Base-by-base conservation (phyloP, 441 rosid genomes). In the Brassica hybrid region DNA sequence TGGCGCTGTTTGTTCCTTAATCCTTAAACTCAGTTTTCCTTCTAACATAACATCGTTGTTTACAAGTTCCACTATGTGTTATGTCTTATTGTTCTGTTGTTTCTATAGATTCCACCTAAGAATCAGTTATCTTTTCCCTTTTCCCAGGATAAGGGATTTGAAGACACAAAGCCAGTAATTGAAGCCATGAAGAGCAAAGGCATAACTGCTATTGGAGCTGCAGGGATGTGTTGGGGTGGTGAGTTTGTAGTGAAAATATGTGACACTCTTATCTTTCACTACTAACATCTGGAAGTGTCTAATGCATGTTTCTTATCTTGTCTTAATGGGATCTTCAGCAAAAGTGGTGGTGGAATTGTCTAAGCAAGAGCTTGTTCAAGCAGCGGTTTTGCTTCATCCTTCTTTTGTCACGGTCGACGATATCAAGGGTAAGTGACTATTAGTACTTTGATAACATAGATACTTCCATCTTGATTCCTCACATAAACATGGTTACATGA, bases 351-450 rank as follows among this genome's bases (percentile, higher is more conserved):
- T 83, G 62, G 87, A 86, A 66, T 77, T 94, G 63, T 88, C 86
- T 14, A 90, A 86, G 77, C 16, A 48, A 14, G 88, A 79, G 34
- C 82, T 82, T 69, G 84, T 92, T 62, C 88, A 88, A 83, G 93
- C 97, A n/a, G 94, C 90, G 65, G 93, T 84, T 60, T 76, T 92
- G 74, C 85, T 84, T 71, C 97, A 92, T 80, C 98, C 98, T 78
- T 84, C 93, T 30, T 76, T 79, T 36, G 92, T 94, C 65, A 67
- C 84, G 3, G 78, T 86, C 6, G 94, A 89, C 23, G 94, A 94
- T 78, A 83, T 90, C 79, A 92, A 89, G 70, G 83, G 98, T 93
- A 86, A 80, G 84, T 25, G n/a, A 62, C 54, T 50, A 57, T 38
- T 73, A 23, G 6, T 10, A 19, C 43, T 23, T 57, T 38, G 1